Evolutionary conservation across 768 basidiomycete species (phyloP).

Genomic region (Boletus tylopilopsis): DNA sequence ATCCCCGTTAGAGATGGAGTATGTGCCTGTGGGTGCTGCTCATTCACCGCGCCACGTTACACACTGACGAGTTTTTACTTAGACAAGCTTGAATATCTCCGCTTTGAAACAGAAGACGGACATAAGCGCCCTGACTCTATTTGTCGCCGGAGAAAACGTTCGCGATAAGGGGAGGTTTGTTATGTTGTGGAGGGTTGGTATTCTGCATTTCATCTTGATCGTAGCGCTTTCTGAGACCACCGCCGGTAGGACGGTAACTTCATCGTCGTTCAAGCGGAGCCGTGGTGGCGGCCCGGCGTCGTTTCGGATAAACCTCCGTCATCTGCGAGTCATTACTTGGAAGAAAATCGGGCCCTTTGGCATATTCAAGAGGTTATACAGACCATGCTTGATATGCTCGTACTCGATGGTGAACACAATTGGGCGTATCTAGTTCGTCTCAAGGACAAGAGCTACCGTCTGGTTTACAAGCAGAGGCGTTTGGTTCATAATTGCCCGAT

Average conservation of each 20-base stretch:
- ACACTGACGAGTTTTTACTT: not conserved
- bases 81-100: constrained; percentile 20
- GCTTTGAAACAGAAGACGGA: constrained; percentile 25
- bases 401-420: constrained; percentile 29
- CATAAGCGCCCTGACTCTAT: constrained; percentile 22
- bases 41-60: not conserved
- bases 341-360: constrained; percentile 21
- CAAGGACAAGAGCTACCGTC: constrained; percentile 24
- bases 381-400: constrained; percentile 31
- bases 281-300: constrained; percentile 21
- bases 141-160: constrained; percentile 5
- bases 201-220: not conserved
- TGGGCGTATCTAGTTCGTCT: constrained; percentile 32
- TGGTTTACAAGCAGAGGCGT: constrained; percentile 26
- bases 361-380: constrained; percentile 31
- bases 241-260: constrained; percentile 24
- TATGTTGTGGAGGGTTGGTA: constrained; percentile 25
- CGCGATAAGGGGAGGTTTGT: constrained; percentile 19
- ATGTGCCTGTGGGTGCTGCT: constrained; percentile 27
- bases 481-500: constrained; percentile 20
- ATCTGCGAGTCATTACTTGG: not conserved
- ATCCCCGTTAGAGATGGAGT: constrained; percentile 21
- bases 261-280: constrained; percentile 29
- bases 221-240: not conserved
- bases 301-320: not conserved